phyloP scores from a whole-genome alignment of 176 grass and related monocot species.

The Pontederia paniculata region DNA sequence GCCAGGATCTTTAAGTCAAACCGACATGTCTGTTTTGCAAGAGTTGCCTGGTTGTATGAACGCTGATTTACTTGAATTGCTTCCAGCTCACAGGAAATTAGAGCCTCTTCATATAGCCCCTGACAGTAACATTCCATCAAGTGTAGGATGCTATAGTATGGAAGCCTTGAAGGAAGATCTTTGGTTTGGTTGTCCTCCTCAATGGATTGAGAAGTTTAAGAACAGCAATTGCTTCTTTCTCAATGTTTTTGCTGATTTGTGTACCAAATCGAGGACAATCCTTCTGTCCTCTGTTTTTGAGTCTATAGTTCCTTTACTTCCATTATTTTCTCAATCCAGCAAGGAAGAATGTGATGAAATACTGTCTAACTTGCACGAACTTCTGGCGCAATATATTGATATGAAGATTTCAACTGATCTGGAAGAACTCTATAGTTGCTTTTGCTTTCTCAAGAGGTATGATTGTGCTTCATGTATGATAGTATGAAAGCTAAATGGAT shows the following conservation, averaged over 20 bases:
- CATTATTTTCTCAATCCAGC: constrained; percentile 23
- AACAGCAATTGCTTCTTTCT: constrained; percentile 36
- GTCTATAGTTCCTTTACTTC: constrained; percentile 28
- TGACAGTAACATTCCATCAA: constrained; percentile 18
- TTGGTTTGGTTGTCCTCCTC: constrained; percentile 27
- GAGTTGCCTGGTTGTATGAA: constrained; percentile 66
- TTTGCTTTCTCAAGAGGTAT: constrained; percentile 84
- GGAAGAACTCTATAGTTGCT: constrained; percentile 89
- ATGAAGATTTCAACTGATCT: constrained; percentile 69
- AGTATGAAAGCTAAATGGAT: not conserved
- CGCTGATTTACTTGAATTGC: constrained; percentile 39
- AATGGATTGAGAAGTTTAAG: constrained; percentile 53
- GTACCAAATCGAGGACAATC: constrained; percentile 16
- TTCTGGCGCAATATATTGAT: constrained; percentile 57
- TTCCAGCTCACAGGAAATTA: constrained; percentile 48
- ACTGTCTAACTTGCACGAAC: constrained; percentile 23
- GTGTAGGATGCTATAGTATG: constrained; percentile 20
- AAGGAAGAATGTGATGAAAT: constrained; percentile 47
- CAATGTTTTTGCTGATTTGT: constrained; percentile 36
- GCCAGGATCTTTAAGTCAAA: constrained; percentile 67
- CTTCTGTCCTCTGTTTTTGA: constrained; percentile 51
- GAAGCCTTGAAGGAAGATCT: constrained; percentile 14
- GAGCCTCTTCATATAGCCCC: constrained; percentile 17
- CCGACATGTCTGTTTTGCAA: constrained; percentile 48
- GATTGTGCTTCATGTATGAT: not conserved